Evolutionary conservation across 495 filamentous ascomycete genomes (phyloP), one percentile per base, ranked within the genome.

Genomic region (Evansstolkia leycettana): DNA sequence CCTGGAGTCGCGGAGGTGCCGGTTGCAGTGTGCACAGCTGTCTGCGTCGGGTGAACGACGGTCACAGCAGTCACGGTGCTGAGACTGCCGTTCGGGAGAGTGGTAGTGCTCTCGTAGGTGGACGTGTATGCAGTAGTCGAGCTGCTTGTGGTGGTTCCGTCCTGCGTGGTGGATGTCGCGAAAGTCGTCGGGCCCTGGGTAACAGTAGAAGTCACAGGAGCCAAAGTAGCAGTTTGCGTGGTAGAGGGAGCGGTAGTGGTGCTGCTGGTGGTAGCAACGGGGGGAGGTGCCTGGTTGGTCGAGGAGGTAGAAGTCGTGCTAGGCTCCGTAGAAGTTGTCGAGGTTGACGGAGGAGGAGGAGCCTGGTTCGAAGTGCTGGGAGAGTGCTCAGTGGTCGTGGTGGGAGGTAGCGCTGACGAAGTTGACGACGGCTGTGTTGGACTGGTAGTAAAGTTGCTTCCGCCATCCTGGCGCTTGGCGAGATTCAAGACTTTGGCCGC

Each of bases 41-140:
- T 53, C 15, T 44, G 42, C 16, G 46, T 45, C 13, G 50, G 52
- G 25, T 55, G 53, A 23, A 72, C 54, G 11, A 72, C 55, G 2
- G 67, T 65, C 9, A 65, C 41, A 27, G 59, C 51, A n/a, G 69
- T 73, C 38, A 69, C 51, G 34, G 66, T 69, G 46, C 51, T 60
- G 18, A 60, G 33, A n/a, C 50, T 55, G 31, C 67, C 84, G 48
- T 96, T 80, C 15, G 89, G 71, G 2, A 88, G 75, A 39, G 81
- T 85, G 51, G 76, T 76, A 28, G 58, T 66, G 28, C 51, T 57
- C 34, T 60, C 44, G 48, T 45, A 51, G 33, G 47, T 50, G 9
- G 41, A 46, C 18, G 48, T 54, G 35, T 57, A 45, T 15, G 64
- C 50, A 17, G 50, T 42, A 1, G 46, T 41, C 11, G 57, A 45